Percentiles rank a stretch among this genome's conserved stretches.
These are phyloP conservation scores for Calycina herbarum DNA, from an alignment of 2,329 filamentous ascomycete species.

Conservation along the genomic window DNA sequence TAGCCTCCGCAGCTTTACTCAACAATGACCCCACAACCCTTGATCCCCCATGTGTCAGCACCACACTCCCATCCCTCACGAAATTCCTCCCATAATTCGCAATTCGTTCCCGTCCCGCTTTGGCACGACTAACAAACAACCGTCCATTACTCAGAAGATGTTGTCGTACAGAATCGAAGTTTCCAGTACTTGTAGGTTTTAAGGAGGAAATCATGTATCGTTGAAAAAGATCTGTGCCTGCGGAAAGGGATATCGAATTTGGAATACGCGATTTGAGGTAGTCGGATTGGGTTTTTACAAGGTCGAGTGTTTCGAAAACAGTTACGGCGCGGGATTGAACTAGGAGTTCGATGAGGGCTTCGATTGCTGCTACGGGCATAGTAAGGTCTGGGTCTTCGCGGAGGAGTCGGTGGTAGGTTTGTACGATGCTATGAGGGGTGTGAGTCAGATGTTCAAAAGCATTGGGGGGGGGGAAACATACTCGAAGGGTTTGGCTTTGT, in stretches of 20 bases:
- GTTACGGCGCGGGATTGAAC: conserved; percentile 78
- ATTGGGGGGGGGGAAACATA: conserved; percentile 16
- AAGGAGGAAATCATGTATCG: conserved; percentile 83
- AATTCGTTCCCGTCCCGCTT: conserved; percentile 80
- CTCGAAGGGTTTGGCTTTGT: conserved; percentile 33
- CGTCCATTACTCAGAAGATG: conserved; percentile 85
- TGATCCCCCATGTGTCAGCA: conserved; percentile 90
- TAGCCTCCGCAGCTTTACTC: conserved; percentile 68
- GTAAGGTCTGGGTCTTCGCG: conserved; percentile 78
- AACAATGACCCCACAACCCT: conserved; percentile 80
- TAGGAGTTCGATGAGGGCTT: conserved; percentile 84
- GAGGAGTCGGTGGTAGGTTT: conserved; percentile 64
- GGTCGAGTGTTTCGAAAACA: conserved; percentile 89
- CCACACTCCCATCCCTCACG: conserved; percentile 72
- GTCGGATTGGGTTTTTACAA: conserved; percentile 74
- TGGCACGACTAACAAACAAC: conserved; percentile 83
- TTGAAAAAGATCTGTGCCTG: conserved; percentile 93
- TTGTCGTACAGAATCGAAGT: conserved; percentile 79
- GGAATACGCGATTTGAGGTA: conserved; percentile 75
- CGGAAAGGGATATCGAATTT: conserved; percentile 89
- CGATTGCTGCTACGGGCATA: conserved; percentile 93
- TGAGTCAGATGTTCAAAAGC: conserved; percentile 31
- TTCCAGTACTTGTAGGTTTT: conserved; percentile 49
- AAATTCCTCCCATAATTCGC: conserved; percentile 77
- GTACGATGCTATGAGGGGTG: conserved; percentile 50